Evolutionary conservation across 2,329 filamentous ascomycete species (phyloP).

Genomic region (Paecilomyces sp.): DNA sequence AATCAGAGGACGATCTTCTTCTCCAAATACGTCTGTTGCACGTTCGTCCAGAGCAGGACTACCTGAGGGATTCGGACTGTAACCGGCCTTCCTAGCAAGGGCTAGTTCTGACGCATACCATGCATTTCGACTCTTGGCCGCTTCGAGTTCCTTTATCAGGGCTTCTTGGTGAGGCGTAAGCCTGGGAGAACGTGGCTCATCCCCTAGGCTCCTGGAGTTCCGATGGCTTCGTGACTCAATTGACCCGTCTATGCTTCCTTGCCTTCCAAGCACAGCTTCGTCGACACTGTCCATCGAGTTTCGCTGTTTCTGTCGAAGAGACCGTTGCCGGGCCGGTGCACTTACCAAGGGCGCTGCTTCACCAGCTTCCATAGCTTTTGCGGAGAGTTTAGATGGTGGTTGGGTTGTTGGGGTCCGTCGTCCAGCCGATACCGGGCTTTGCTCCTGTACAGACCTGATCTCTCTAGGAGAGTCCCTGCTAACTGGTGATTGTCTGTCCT

Average conservation of each 20-base stretch:
- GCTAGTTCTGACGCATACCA: constrained; percentile 97
- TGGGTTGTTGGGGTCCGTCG: constrained; percentile 59
- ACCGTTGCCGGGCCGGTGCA: constrained; percentile 39
- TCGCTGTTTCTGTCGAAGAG: constrained; percentile 53
- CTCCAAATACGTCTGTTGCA: constrained; percentile 70
- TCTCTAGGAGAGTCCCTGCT: constrained; percentile 37
- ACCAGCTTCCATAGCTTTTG: constrained; percentile 41
- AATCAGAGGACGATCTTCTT: constrained; percentile 85
- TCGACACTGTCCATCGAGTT: constrained; percentile 62
- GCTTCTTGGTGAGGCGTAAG: constrained; percentile 49
- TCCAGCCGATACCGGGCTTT: constrained; percentile 50
- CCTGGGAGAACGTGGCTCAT: constrained; percentile 39
- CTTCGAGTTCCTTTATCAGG: constrained; percentile 78
- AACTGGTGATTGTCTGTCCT: constrained; percentile 41
- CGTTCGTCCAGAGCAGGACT: constrained; percentile 71
- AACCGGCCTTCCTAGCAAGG: constrained; percentile 83
- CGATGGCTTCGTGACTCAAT: constrained; percentile 29
- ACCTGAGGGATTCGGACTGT: constrained; percentile 62
- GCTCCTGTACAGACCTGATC: constrained; percentile 33
- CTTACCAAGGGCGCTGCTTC: constrained; percentile 38
- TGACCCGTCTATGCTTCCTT: constrained; percentile 32
- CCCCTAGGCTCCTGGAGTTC: constrained; percentile 33
- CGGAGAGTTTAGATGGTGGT: constrained; percentile 31
- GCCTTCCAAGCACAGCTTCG: constrained; percentile 46
- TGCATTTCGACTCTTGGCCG: constrained; percentile 76